A percentile compares a stretch with the other conserved stretches of the same genome.
Evolutionary conservation across 2,329 filamentous ascomycete genomes (phyloP).

Genomic region (Fusarium foetens): DNA sequence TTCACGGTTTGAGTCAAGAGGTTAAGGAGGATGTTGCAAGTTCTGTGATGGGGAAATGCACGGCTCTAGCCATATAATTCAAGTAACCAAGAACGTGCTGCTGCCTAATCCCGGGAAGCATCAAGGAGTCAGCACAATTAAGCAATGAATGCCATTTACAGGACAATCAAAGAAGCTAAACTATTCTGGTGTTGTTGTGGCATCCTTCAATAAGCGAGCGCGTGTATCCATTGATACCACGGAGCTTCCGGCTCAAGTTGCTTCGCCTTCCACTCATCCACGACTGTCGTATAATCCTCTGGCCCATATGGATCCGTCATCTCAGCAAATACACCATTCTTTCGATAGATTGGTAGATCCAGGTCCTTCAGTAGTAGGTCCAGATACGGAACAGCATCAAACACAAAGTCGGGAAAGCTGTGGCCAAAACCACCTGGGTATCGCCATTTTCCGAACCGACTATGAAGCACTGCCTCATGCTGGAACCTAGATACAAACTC

Average conservation of each 20-base stretch:
- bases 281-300: slow-evolving; percentile 65
- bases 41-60: not conserved
- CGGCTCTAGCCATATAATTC: not conserved
- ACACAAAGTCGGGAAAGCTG: slow-evolving; percentile 75
- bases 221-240: not conserved
- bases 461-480: slow-evolving; percentile 70
- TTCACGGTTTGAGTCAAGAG: too few species aligned
- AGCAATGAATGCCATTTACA: not conserved
- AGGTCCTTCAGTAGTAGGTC: slow-evolving; percentile 75
- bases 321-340: slow-evolving; percentile 63
- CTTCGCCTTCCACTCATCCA: slow-evolving; percentile 61
- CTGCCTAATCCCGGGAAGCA: slow-evolving; percentile 29
- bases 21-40: not conserved
- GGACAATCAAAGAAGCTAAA: too few species aligned
- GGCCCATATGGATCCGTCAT: slow-evolving; percentile 67
- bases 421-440: slow-evolving; percentile 73
- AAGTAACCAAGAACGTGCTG: not conserved
- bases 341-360: slow-evolving; percentile 66
- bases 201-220: not conserved
- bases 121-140: not conserved
- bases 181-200: not conserved
- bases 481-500: slow-evolving; percentile 55
- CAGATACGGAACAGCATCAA: slow-evolving; percentile 79
- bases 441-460: slow-evolving; percentile 75
- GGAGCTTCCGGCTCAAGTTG: not conserved